Base-by-base conservation (phyloP, 202 grass and related monocot genomes). In the Setaria italica region DNA sequence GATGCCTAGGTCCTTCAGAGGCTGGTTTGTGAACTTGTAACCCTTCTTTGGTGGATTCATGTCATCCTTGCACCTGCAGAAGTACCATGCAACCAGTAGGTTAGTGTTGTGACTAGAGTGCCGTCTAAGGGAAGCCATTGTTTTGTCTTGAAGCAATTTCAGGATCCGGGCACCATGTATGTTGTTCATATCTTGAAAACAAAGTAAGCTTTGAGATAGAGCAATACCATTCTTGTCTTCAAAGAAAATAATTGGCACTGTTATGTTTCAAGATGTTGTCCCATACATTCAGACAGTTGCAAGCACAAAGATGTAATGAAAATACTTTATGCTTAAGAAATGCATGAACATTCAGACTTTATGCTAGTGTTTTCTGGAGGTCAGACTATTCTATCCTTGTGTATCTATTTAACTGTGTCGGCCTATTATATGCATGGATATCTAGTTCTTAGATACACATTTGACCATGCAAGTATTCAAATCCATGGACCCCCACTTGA, bases 11-110 rank as follows among this genome's bases (percentile, higher is more conserved):
- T 95, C 83, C 88, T 92, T 95, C 0, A 95, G 79, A 85, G 83
- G 88, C 25, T 92, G 88, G 85, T 95, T 95, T 62, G 93, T 87
- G 55, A 92, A 95, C 76, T 85, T 95, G 87, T 92, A 95, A 4
- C 88, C 93, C 76, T 88, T 87, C 91, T 92, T 92, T 49, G 88
- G 85, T 65, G 90, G 88, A 71, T 90, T 92, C 45, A 90, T 34
- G 71, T 87, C 88, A 79, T 95, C 93, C 67, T 79, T 95, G 58
- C 93, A 92, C 72, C 93, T 95, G 90, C 14, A 82, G 8, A 84
- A 43, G 57, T 69, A 49, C 39, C 7, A 62, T 57, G 30, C 4
- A 5, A 63, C 20, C 7, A 67, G 19, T 58, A 4, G 11, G 58
- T 86, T 50, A 90, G 25, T 64, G 70, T 35, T 65, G 46, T 43